These are phyloP conservation scores for Peronospora tabacina DNA, from an alignment of 352 stramenopile species.

Conservation along the genomic window DNA sequence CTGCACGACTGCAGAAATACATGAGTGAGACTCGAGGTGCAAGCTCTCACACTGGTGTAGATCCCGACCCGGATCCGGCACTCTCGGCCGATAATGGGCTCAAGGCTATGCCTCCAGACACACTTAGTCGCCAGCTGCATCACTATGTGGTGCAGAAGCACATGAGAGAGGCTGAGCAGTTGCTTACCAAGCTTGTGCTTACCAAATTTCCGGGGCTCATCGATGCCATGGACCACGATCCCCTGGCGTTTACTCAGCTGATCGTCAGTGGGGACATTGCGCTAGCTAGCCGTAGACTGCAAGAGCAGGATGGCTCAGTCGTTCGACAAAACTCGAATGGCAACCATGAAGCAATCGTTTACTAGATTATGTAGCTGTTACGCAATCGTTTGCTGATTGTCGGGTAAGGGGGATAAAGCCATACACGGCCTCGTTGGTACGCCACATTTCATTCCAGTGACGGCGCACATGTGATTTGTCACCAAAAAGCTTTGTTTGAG, in stretches of 20 bases:
- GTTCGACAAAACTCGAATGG: constrained; percentile 21
- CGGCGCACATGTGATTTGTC: no score
- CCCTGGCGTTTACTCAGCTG: constrained; percentile 58
- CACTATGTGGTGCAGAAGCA: constrained; percentile 31
- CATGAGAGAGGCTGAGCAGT: constrained; percentile 44
- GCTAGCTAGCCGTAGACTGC: constrained; percentile 15
- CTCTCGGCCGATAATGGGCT: constrained; percentile 6
- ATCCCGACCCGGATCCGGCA: constrained; percentile 17
- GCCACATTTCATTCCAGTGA: no score
- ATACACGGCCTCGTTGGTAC: no score
- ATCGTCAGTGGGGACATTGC: constrained; percentile 45
- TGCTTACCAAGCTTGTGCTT: constrained; percentile 56
- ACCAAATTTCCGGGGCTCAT: constrained; percentile 58
- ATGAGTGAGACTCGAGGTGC: constrained; percentile 28
- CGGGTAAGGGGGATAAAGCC: no score
- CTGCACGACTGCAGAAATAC: constrained; percentile 46
- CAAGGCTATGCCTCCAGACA: constrained; percentile 19
- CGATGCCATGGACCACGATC: constrained; percentile 78
- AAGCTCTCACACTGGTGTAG: constrained; percentile 6
- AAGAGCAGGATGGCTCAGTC: constrained; percentile 19
- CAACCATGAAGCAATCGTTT: constrained; percentile 23
- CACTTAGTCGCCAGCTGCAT: constrained; percentile 28
- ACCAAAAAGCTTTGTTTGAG: no score
- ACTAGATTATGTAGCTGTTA: constrained; percentile 9
- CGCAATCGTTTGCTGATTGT: neutral